Evolutionary conservation across 352 stramenopile genomes (phyloP), one percentile per base, ranked within the genome.

Genomic region (Phytophthora chlamydospora): DNA sequence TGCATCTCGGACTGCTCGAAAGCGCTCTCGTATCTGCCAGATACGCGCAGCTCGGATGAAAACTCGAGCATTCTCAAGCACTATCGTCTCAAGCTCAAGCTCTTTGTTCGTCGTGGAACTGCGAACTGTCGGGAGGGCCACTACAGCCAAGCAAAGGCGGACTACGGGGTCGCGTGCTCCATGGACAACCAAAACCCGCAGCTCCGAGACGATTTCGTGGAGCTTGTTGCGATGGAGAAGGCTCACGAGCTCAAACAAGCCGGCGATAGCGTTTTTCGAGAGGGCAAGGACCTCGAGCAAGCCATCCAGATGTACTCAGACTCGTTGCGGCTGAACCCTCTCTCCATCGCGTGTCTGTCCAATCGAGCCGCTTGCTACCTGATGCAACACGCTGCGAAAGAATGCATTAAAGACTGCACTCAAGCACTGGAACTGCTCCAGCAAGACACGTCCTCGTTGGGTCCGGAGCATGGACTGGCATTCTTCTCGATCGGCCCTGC

Each of bases 101-200:
- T 91, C 8, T 87, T 85, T 50, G 80, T 91, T 36, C 83, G 85
- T 11, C 76, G 85, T 13, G 85, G 85, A 19, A 89, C 83, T 1
- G 85, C 85, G 0, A 68, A 90, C 53, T 90, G 83, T 44, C 80
- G 85, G 4, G 35, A 85, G 7, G 76, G 79, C 1, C 73, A 87
- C 41, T 88, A 74, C 48, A 83, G 60, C 8, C 60, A 89, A 47
- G 80, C 77, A 17, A 93, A 93, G 56, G 80, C 85, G 3, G 85
- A 95, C 66, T 95, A 93, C 38, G 83, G 83, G 19, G 82, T 91
- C 19, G 83, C 85, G 2, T 69, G 89, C 5, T 87, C 82, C 2
- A 88, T 95, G 75, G 83, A 92, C 47, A 80, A 63, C n/a, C 76
- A 93, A 47, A 90, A 93, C 45, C 41, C 60, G 14, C 68, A 78